Conservation (phyloP, 352 stramenopile species). For the Pythium sukuiense region DNA sequence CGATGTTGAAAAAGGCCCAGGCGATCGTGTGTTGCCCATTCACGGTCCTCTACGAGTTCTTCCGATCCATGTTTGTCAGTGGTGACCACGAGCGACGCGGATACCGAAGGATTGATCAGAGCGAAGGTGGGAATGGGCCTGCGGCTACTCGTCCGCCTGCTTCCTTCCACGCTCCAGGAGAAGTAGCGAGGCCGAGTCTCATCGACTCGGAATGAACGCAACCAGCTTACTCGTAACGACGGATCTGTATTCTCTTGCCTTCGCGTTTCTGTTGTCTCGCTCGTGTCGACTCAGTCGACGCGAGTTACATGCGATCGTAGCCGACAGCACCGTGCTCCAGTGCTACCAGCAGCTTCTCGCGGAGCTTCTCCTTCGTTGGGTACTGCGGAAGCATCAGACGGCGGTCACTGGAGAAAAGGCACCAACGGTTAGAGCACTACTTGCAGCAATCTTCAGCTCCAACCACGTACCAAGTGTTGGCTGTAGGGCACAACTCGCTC, state of each 20-base stretch:
- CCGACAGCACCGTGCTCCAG: conserved; percentile 62
- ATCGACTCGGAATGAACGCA: conserved; percentile 36
- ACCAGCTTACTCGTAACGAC: conserved; percentile 3
- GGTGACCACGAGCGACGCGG: conserved; percentile 40
- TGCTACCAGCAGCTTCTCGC: conserved; percentile 62
- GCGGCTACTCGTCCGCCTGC: neutral
- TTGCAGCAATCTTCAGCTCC: neutral
- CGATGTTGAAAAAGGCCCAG: conserved; percentile 33
- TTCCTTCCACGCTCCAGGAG: conserved; percentile 61
- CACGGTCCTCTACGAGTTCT: conserved; percentile 65
- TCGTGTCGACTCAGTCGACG: too few species aligned
- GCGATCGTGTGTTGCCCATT: conserved; percentile 71
- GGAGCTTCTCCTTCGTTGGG: conserved; percentile 43
- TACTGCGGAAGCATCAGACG: conserved; percentile 74
- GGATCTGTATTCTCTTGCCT: neutral
- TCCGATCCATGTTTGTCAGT: conserved; percentile 60
- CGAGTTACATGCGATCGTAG: conserved; percentile 70
- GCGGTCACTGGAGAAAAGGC: conserved; percentile 45
- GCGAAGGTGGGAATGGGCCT: neutral
- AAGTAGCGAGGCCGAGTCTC: conserved; percentile 47
- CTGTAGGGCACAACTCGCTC: conserved; percentile 54
- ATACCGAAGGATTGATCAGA: conserved; percentile 42
- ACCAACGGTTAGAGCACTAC: neutral
- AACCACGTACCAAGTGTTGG: conserved; percentile 66
- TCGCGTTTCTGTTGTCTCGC: neutral